These are phyloP conservation scores for Solanum stenotomum DNA, from an alignment of 257 asterid species.

Conservation along the genomic window DNA sequence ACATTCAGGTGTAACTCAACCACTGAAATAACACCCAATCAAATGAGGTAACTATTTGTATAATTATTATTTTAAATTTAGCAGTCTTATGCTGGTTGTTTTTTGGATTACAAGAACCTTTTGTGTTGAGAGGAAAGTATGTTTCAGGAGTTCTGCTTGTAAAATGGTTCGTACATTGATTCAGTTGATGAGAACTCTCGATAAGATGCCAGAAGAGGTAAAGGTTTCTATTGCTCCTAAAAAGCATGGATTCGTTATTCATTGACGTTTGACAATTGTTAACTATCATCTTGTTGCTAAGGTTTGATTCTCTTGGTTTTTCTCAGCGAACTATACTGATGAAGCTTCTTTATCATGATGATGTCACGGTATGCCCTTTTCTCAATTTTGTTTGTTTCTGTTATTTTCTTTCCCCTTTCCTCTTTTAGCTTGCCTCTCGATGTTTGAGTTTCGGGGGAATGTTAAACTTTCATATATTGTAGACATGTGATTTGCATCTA, in stretches of 20 bases:
- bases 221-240: slow-evolving; percentile 6
- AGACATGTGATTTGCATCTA: not conserved
- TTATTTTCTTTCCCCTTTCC: not conserved
- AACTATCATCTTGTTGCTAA: not conserved
- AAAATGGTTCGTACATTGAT: slow-evolving; percentile 83
- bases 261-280: not conserved
- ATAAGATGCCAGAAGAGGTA: slow-evolving; percentile 98
- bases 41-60: slow-evolving; percentile 55
- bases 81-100: not conserved
- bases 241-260: not conserved
- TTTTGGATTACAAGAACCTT: not conserved
- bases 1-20: slow-evolving; percentile 56
- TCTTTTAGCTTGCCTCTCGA: not conserved
- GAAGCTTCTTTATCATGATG: slow-evolving; percentile 89
- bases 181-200: slow-evolving; percentile 92
- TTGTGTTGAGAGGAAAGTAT: slow-evolving; percentile 4
- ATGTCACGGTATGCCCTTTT: slow-evolving; percentile 64
- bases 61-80: not conserved
- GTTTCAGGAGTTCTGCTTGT: slow-evolving; percentile 88
- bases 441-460: not conserved
- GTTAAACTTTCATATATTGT: not conserved
- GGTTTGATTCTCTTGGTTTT: slow-evolving; percentile 4
- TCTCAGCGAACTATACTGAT: slow-evolving; percentile 88
- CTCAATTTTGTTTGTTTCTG: slow-evolving; percentile 2
- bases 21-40: slow-evolving; percentile 70